Conservation (phyloP, 192 early-diverging fungal species). For the Backusella psychrophila region DNA sequence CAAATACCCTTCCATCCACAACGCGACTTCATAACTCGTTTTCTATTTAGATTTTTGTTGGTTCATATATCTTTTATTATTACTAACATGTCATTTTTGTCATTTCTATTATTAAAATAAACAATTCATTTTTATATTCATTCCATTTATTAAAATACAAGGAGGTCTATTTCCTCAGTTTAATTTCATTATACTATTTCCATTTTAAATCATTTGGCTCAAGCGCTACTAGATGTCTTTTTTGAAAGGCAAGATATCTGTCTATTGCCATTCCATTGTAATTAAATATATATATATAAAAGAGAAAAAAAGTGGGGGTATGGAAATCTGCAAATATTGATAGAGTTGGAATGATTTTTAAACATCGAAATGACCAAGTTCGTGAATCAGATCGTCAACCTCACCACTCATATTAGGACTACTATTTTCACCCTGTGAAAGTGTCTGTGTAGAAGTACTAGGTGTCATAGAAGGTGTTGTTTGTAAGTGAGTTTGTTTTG, state of each 20-base stretch:
- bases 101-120: background rate
- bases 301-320: background rate
- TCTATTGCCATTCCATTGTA: too few relatives aligned
- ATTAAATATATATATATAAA: too few relatives aligned
- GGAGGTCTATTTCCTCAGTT: too few relatives aligned
- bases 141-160: too few relatives aligned
- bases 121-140: too few relatives aligned
- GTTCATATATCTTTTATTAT: too few relatives aligned
- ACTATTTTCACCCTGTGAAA: slow-evolving; percentile 22
- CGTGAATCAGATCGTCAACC: slow-evolving; percentile 37
- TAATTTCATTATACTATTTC: too few relatives aligned
- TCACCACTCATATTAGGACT: slow-evolving; percentile 42
- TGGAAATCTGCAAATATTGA: background rate
- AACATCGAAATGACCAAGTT: slow-evolving; percentile 25
- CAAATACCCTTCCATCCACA: slow-evolving; percentile 18
- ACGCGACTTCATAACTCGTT: background rate
- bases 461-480: background rate
- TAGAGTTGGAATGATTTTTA: background rate
- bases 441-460: background rate
- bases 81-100: background rate
- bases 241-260: too few relatives aligned
- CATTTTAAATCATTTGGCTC: too few relatives aligned
- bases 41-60: background rate
- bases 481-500: background rate
- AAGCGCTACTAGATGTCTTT: too few relatives aligned